Evolutionary conservation across 1,284 basidiomycete genomes (phyloP), one percentile per base, ranked within the genome.

Genomic region (Ganoderma sinense): DNA sequence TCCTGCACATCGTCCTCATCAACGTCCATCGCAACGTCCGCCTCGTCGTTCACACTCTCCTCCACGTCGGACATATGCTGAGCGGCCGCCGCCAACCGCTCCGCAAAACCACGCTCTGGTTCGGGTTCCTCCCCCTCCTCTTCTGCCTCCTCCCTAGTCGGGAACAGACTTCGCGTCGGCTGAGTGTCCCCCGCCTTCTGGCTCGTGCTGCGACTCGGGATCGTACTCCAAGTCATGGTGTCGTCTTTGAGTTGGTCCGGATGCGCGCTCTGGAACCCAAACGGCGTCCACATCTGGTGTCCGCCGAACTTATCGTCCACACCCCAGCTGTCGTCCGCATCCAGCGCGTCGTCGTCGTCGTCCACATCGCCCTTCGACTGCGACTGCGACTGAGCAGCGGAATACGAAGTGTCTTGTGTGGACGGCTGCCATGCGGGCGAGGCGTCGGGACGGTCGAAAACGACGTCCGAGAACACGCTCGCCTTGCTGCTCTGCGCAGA

Each of bases 251-350:
- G 55, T 33, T 63, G 66, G 29, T 69, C 69, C 6, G 58, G 59
- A 70, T 82, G 77, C 66, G 81, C 73, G 67, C 80, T 83, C 64
- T 74, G 75, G 71, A 80, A 77, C 11, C 76, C 79, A 66, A 79
- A 80, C 58, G 89, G 88, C 36, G 86, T 87, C 91, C 92, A 93
- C 69, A 80, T 82, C 68, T 82, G 79, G 68, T 86, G 82, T 39
- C 84, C 82, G 3, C 84, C 81, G 68, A 91, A 80, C 75, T 89
- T 90, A 71, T 90, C 90, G 55, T 91, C 88, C 51, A 91, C 80
- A 13, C 88, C 89, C 91, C 91, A 94, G 76, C 90, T 92, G 75
- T 92, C 91, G 62, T 92, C 89, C 41, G 89, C 89, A 67, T 89
- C 88, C 40, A 82, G 69, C 53, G 80, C 77, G 63, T 79, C 75